Conservation (phyloP, 495 filamentous ascomycete species). For the Xylaria telfairii region DNA sequence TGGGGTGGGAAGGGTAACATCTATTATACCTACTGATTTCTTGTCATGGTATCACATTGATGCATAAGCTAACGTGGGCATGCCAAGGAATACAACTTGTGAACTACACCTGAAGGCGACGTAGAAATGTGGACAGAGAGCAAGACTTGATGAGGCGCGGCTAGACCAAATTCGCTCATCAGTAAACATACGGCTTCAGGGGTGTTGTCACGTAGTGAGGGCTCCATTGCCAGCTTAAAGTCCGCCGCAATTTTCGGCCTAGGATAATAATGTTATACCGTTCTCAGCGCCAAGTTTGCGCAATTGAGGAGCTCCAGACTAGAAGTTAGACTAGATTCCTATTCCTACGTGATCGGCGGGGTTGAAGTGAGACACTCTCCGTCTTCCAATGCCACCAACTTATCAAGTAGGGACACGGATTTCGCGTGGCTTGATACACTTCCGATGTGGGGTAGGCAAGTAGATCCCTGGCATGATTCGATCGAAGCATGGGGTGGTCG, state of each 20-base stretch:
- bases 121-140: neutral
- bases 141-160: neutral
- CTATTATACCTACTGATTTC: neutral
- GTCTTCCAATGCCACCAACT: neutral
- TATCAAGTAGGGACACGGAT: neutral
- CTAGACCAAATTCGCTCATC: neutral
- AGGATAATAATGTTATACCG: neutral
- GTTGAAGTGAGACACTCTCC: neutral
- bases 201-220: no score
- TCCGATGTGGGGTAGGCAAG: slow-evolving; percentile 8
- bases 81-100: neutral
- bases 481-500: neutral
- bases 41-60: neutral
- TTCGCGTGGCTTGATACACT: neutral
- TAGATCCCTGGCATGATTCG: neutral
- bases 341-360: neutral
- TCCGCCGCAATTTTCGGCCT: neutral
- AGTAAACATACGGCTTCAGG: neutral
- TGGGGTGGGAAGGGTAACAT: neutral
- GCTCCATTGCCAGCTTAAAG: neutral
- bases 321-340: neutral
- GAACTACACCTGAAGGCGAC: neutral
- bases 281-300: neutral
- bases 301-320: neutral
- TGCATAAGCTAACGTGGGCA: neutral